Evolutionary conservation across 768 basidiomycete species (phyloP).

Genomic region (Xerocomellus dryophilus): DNA sequence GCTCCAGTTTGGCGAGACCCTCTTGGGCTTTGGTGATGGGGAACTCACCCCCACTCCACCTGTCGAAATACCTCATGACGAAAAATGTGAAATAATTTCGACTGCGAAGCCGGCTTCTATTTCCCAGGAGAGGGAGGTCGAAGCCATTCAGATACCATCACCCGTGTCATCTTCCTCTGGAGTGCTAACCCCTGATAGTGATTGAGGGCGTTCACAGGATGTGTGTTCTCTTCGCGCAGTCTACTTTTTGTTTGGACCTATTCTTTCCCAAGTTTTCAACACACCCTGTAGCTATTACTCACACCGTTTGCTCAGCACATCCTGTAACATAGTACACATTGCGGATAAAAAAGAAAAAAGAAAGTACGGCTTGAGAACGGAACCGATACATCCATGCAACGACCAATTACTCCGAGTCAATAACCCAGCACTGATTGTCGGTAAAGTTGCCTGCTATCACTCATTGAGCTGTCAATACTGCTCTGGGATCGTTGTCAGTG

Average conservation of each 20-base stretch:
- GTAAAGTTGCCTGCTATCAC: too few species aligned
- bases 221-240: background rate
- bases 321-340: slow-evolving; percentile 8
- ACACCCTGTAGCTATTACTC: slow-evolving; percentile 19
- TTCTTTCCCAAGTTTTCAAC: background rate
- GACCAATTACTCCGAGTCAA: too few species aligned
- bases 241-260: background rate
- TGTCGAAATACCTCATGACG: slow-evolving; percentile 44
- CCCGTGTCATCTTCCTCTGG: slow-evolving; percentile 46
- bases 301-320: background rate
- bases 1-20: slow-evolving; percentile 70
- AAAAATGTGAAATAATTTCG: slow-evolving; percentile 47
- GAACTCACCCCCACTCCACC: slow-evolving; percentile 52
- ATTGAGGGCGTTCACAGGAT: slow-evolving; percentile 11
- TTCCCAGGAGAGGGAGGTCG: slow-evolving; percentile 58
- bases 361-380: too few species aligned
- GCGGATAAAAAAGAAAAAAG: background rate
- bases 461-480: too few species aligned
- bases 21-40: slow-evolving; percentile 64
- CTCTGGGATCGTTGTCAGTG: too few species aligned
- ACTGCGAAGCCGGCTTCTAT: slow-evolving; percentile 57
- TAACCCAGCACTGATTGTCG: too few species aligned
- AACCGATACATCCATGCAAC: too few species aligned
- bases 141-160: slow-evolving; percentile 50
- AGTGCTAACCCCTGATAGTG: slow-evolving; percentile 29